Evolutionary conservation across 1,284 basidiomycete species (phyloP).

Genomic region (Heterobasidion occidentale): DNA sequence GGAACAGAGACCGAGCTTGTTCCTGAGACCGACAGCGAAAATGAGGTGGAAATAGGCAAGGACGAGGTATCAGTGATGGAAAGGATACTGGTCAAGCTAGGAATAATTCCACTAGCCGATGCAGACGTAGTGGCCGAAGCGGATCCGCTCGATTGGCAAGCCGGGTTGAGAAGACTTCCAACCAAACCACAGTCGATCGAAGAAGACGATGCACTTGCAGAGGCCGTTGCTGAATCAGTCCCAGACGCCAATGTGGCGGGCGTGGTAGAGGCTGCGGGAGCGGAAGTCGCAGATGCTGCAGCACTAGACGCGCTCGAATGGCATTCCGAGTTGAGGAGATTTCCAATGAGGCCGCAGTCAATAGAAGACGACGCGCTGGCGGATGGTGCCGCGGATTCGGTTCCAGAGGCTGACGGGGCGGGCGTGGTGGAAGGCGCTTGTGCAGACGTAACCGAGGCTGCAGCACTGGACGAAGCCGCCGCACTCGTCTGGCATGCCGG

Average conservation of each 20-base stretch:
- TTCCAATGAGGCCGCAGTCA: slow-evolving; percentile 13
- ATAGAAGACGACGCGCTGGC: slow-evolving; percentile 3
- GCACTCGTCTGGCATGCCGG: not conserved
- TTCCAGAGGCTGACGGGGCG: slow-evolving; percentile 4
- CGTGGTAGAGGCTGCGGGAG: not conserved
- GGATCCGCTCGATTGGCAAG: not conserved
- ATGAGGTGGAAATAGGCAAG: not conserved
- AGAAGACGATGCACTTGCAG: not conserved
- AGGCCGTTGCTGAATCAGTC: not conserved
- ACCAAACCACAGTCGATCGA: slow-evolving; percentile 1
- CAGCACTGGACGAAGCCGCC: not conserved
- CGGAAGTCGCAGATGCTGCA: not conserved
- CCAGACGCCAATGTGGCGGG: not conserved
- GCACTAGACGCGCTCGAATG: not conserved
- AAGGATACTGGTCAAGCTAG: no score
- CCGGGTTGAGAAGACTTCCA: not conserved
- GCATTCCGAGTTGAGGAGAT: slow-evolving; percentile 3
- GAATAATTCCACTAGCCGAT: not conserved
- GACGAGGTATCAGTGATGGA: not conserved
- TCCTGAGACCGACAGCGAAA: not conserved
- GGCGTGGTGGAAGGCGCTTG: not conserved
- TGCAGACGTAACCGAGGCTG: not conserved
- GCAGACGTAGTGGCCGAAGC: not conserved
- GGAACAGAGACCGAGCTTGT: not conserved
- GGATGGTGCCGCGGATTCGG: slow-evolving; percentile 6